Evolutionary conservation across 257 asterid genomes (phyloP).

Genomic region (Plantago ovata): DNA sequence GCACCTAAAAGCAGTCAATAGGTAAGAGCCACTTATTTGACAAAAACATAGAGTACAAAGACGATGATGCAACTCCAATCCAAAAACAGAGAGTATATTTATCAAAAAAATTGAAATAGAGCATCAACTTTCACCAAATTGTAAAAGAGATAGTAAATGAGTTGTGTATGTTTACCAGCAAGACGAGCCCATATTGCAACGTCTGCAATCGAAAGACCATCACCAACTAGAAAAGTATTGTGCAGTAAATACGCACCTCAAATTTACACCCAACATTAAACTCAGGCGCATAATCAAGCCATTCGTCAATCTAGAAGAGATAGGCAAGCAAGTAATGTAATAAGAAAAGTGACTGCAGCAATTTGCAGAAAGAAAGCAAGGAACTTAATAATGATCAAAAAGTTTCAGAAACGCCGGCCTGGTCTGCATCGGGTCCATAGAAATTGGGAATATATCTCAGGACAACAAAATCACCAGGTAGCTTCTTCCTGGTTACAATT

Average conservation of each 20-base stretch:
- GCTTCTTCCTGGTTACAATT: constrained; percentile 65
- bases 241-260: constrained; percentile 65
- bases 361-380: background rate
- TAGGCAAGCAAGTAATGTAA: background rate
- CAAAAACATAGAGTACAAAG: background rate
- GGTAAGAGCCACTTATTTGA: background rate
- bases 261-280: constrained; percentile 82
- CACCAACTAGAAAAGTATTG: constrained; percentile 63
- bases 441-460: constrained; percentile 55
- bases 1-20: constrained; percentile 41
- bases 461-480: constrained; percentile 52
- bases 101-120: background rate
- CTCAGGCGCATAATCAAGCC: constrained; percentile 73
- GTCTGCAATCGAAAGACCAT: constrained; percentile 73
- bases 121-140: background rate
- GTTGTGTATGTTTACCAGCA: constrained; percentile 49
- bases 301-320: constrained; percentile 63
- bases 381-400: background rate
- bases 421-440: constrained; percentile 45
- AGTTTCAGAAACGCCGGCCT: constrained; percentile 27
- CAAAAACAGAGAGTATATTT: background rate
- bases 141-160: background rate
- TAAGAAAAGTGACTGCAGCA: background rate
- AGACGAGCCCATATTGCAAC: constrained; percentile 84
- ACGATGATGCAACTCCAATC: background rate